Evolutionary conservation across 2,329 filamentous ascomycete species (phyloP).

Genomic region (Aspergillus nomiae): DNA sequence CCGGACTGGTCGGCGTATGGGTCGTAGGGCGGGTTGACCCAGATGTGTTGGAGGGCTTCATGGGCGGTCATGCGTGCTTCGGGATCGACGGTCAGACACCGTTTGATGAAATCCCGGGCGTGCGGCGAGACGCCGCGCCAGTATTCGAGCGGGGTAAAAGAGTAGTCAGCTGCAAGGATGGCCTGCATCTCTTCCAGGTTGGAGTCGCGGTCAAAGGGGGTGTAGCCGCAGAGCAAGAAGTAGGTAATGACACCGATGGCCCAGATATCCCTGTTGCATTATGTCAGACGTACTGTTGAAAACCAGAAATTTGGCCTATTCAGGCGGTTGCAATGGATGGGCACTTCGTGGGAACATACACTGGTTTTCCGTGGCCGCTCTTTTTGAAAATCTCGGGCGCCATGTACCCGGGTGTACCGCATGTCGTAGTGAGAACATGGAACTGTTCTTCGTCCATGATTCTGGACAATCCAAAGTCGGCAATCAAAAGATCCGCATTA

Average conservation of each 20-base stretch:
- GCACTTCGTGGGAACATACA: constrained; percentile 53
- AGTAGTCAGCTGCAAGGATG: constrained; percentile 94
- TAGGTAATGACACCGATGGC: constrained; percentile 98
- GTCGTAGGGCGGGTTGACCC: constrained; percentile 61
- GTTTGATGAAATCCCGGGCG: constrained; percentile 88
- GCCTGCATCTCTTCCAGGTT: constrained; percentile 99
- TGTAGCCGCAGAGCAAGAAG: constrained; percentile 96
- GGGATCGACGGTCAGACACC: constrained; percentile 89
- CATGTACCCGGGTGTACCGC: constrained; percentile 98
- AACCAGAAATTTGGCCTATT: background rate
- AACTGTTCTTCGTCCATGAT: constrained; percentile 99
- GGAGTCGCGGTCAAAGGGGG: constrained; percentile 93
- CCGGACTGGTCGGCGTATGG: constrained; percentile 35
- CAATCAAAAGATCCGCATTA: constrained; percentile 94
- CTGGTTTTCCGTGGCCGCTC: constrained; percentile 94
- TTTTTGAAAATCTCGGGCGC: constrained; percentile 99
- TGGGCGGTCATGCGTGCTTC: constrained; percentile 87
- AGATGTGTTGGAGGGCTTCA: constrained; percentile 67
- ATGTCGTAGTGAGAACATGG: constrained; percentile 95
- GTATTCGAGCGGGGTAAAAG: constrained; percentile 91
- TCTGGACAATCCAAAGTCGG: constrained; percentile 90
- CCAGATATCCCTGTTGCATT: constrained; percentile 74
- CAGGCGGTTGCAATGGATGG: background rate
- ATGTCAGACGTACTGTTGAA: background rate
- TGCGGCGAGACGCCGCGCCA: constrained; percentile 89